A percentile compares a stretch with the other conserved stretches of the same genome.
These are phyloP conservation scores for Novymonas esmeraldas DNA, from an alignment of 208 protist species.

Conservation along the genomic window DNA sequence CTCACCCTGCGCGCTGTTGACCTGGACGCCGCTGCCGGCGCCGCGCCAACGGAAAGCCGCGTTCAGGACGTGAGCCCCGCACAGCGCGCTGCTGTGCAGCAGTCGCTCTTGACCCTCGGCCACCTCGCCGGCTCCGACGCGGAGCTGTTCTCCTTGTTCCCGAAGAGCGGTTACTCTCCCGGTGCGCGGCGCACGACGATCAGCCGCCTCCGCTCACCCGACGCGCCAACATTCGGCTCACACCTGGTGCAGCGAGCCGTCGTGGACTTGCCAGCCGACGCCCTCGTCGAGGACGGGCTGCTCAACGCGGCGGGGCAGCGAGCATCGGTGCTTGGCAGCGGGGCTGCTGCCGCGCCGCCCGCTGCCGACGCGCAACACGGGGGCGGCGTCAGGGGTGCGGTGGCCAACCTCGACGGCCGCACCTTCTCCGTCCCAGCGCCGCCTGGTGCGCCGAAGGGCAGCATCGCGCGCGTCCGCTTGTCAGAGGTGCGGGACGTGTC, in stretches of 20 bases:
- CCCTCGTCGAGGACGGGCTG: background rate
- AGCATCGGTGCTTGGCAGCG: background rate
- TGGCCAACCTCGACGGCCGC: background rate
- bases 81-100: conserved; percentile 5
- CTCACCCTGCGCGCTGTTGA: conserved; percentile 20
- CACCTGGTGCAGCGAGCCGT: conserved; percentile 45
- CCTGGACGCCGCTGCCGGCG: background rate
- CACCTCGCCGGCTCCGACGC: background rate
- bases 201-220: conserved; percentile 62
- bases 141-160: conserved; percentile 3
- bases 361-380: background rate
- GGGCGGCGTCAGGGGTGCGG: background rate
- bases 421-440: background rate
- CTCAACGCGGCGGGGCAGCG: background rate
- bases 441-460: conserved; percentile 1
- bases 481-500: background rate
- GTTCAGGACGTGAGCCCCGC: background rate
- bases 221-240: conserved; percentile 45
- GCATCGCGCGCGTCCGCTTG: background rate
- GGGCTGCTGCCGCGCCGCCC: background rate
- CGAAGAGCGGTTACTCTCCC: background rate
- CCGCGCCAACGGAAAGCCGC: background rate
- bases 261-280: conserved; percentile 11
- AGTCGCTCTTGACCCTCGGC: conserved; percentile 22
- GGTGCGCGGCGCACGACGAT: conserved; percentile 22